Conservation (phyloP, 495 filamentous ascomycete species). For the Clavariopsis aquatica region DNA sequence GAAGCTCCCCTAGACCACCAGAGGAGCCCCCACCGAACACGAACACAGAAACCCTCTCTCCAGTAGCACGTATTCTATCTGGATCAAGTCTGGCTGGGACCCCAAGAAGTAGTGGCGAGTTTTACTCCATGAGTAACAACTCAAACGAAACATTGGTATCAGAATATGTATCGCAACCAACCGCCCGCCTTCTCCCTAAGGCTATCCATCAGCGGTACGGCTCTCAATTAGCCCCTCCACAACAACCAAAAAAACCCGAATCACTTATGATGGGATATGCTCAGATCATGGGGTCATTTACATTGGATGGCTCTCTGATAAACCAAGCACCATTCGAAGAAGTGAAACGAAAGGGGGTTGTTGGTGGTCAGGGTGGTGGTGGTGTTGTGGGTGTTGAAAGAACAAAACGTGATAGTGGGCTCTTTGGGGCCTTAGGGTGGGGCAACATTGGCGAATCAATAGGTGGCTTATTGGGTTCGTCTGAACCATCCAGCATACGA, state of each 20-base stretch:
- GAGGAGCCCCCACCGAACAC: slow-evolving; percentile 39
- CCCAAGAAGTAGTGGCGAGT: slow-evolving; percentile 87
- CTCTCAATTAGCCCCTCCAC: slow-evolving; percentile 57
- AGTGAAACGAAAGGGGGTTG: slow-evolving; percentile 88
- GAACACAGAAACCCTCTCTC: slow-evolving; percentile 45
- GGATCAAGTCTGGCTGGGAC: slow-evolving; percentile 67
- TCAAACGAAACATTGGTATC: slow-evolving; percentile 91
- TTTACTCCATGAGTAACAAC: slow-evolving; percentile 90
- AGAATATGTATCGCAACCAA: slow-evolving; percentile 75
- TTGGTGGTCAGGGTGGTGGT: slow-evolving; percentile 78
- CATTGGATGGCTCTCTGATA: slow-evolving; percentile 85
- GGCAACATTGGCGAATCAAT: slow-evolving; percentile 84
- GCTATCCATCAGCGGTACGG: slow-evolving; percentile 61
- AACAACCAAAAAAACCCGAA: slow-evolving; percentile 59
- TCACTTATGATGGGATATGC: slow-evolving; percentile 97
- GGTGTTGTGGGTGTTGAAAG: slow-evolving; percentile 80
- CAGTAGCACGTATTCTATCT: slow-evolving; percentile 71
- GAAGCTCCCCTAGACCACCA: slow-evolving; percentile 41
- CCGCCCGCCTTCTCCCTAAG: slow-evolving; percentile 51
- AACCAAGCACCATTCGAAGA: slow-evolving; percentile 91
- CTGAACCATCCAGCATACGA: slow-evolving; percentile 86
- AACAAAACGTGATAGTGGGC: slow-evolving; percentile 71
- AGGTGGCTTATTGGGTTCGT: slow-evolving; percentile 78
- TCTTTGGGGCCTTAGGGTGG: slow-evolving; percentile 86
- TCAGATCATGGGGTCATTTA: slow-evolving; percentile 90